Evolutionary conservation across 1,139 yeast species (phyloP).

Genomic region (Lizanozyma gosingica): DNA sequence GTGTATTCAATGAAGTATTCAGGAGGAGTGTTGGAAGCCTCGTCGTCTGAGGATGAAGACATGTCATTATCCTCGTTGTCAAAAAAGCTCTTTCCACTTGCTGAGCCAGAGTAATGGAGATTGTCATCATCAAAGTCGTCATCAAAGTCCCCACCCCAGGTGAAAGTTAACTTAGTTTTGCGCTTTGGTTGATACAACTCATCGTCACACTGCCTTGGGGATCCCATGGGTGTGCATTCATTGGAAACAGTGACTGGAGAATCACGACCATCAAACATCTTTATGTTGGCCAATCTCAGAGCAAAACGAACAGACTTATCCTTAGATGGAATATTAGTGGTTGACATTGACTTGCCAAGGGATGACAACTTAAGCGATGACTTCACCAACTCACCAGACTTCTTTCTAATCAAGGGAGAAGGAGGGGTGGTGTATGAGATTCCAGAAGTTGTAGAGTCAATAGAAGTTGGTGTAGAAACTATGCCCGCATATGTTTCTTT

Average conservation of each 20-base stretch:
- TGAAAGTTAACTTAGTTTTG: slow-evolving; percentile 2
- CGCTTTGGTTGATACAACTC: slow-evolving; percentile 2
- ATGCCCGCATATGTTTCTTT: background rate
- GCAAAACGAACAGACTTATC: slow-evolving; percentile 31
- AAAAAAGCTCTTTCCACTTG: slow-evolving; percentile 5
- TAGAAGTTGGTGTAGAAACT: background rate
- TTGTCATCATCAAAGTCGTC: slow-evolving; percentile 14
- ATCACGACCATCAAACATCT: slow-evolving; percentile 35
- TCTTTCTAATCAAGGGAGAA: slow-evolving; percentile 20
- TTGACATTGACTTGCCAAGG: slow-evolving; percentile 20
- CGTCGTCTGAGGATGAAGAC: background rate
- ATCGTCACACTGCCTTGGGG: slow-evolving; percentile 11
- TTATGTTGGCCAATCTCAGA: slow-evolving; percentile 25
- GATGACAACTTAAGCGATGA: slow-evolving; percentile 27
- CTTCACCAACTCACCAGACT: slow-evolving; percentile 32
- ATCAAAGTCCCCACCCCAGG: slow-evolving; percentile 9
- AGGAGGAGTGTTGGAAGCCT: slow-evolving; percentile 5
- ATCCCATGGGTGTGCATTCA: slow-evolving; percentile 25
- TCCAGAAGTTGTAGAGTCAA: background rate
- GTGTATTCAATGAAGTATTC: slow-evolving; percentile 4
- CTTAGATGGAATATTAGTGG: slow-evolving; percentile 10
- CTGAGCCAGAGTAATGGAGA: slow-evolving; percentile 1
- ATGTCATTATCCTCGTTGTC: slow-evolving; percentile 1
- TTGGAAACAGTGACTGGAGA: slow-evolving; percentile 30
- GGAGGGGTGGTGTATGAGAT: background rate